Evolutionary conservation across 192 early-diverging fungal genomes (phyloP).

Genomic region (Funneliformis geosporum): DNA sequence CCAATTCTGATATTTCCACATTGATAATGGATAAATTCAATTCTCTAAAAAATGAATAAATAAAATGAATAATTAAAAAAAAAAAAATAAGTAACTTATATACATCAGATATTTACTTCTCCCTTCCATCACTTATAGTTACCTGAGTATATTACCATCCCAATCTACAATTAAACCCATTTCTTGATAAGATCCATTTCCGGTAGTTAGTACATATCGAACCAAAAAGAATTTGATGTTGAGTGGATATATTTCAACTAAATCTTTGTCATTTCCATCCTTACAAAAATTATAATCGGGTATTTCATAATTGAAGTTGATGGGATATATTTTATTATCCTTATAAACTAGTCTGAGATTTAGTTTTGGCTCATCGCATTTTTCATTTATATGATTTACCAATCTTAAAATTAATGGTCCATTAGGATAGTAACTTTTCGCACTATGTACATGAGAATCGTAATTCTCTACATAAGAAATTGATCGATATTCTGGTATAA

Average conservation of each 20-base stretch:
- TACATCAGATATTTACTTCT: background rate
- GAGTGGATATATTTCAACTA: background rate
- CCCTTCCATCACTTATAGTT: too few relatives aligned
- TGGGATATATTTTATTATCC: background rate
- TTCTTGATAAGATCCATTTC: background rate
- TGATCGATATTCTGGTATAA: background rate
- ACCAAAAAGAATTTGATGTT: background rate
- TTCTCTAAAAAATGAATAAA: background rate
- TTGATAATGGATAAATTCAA: background rate
- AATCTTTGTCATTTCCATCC: background rate
- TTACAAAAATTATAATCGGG: background rate
- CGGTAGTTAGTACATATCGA: background rate
- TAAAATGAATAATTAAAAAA: background rate
- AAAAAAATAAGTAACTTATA: background rate
- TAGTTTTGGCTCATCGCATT: background rate
- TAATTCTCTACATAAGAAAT: background rate
- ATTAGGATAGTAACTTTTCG: background rate
- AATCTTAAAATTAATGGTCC: constrained; percentile 1
- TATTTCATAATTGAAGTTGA: background rate
- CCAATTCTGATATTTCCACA: background rate
- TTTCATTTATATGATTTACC: background rate
- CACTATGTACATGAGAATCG: background rate
- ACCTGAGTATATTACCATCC: background rate
- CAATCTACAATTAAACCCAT: background rate
- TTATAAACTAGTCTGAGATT: background rate